Conservation (phyloP, 768 basidiomycete species). For the Postia placenta region DNA sequence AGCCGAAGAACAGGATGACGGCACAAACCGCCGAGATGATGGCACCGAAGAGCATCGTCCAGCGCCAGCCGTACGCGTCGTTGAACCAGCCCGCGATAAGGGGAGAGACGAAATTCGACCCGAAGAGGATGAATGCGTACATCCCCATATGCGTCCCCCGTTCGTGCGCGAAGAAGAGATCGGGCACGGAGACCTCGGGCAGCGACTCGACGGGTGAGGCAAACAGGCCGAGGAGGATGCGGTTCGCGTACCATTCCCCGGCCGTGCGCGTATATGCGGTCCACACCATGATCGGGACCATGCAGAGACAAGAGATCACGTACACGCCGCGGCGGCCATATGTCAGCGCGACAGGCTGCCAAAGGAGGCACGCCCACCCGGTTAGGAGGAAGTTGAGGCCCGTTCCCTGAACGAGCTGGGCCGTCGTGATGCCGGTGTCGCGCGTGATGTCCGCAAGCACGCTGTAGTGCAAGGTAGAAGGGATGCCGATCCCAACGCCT, state of each 20-base stretch:
- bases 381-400: background rate
- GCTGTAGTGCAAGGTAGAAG: slow-evolving; percentile 10
- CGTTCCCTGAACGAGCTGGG: background rate
- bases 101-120: background rate
- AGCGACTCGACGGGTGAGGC: background rate
- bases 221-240: background rate
- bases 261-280: background rate
- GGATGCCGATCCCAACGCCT: background rate
- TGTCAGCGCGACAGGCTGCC: background rate
- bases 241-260: background rate
- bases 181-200: background rate
- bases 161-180: background rate
- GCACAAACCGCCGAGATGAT: background rate
- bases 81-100: background rate
- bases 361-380: background rate
- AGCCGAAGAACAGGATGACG: background rate
- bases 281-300: background rate
- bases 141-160: background rate
- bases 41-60: background rate
- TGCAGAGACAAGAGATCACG: background rate
- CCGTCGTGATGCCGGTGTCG: background rate
- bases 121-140: background rate
- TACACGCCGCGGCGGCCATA: background rate
- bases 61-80: background rate
- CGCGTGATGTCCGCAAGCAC: background rate